phyloP scores from a whole-genome alignment of 768 basidiomycete species.

The Suillus subaureus region DNA sequence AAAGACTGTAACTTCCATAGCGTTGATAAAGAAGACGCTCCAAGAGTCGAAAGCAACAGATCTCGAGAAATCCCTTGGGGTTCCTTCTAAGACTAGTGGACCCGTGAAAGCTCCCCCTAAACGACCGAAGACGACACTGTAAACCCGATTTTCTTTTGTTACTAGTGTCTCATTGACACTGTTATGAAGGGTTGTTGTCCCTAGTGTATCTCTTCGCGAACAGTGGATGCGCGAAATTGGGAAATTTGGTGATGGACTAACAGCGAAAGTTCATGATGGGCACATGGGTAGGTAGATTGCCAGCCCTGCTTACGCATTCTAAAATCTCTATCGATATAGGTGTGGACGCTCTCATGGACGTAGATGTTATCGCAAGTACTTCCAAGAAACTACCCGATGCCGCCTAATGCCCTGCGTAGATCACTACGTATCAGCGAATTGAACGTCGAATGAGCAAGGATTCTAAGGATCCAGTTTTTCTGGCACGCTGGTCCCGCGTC shows the following conservation, averaged over 20 bases:
- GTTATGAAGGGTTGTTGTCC: background rate
- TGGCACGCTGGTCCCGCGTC: background rate
- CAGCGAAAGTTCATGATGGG: background rate
- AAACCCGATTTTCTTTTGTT: background rate
- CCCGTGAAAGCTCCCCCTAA: background rate
- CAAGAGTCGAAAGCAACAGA: background rate
- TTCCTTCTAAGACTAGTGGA: background rate
- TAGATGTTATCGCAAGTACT: background rate
- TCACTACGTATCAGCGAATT: background rate
- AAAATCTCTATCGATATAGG: background rate
- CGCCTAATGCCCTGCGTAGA: background rate
- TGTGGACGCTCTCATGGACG: background rate
- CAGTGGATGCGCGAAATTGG: background rate
- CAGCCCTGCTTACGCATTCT: background rate
- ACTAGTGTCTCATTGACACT: background rate
- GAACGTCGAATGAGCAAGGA: background rate
- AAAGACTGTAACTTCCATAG: background rate
- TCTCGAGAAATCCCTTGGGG: background rate
- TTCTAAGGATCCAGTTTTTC: background rate
- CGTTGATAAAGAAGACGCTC: background rate
- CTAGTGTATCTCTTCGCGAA: background rate
- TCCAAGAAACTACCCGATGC: background rate
- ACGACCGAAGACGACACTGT: background rate
- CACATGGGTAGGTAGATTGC: background rate
- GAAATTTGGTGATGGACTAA: background rate